Evolutionary conservation across 208 protist genomes (phyloP).

Genomic region (Leishmania mexicana): DNA sequence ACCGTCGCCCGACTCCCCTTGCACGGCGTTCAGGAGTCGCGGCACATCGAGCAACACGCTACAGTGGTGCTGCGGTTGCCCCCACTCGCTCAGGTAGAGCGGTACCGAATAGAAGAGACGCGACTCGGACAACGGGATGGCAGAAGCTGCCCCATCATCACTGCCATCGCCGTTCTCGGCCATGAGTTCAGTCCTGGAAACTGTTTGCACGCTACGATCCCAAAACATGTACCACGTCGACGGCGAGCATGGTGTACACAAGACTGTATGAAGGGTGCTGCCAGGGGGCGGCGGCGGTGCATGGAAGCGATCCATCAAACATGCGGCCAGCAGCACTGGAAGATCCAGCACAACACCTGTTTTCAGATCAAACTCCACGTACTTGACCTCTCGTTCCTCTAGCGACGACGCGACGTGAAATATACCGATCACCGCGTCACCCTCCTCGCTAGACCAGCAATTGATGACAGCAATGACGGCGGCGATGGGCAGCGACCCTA

Average conservation of each 20-base stretch:
- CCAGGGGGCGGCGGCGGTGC: neutral
- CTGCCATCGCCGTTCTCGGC: neutral
- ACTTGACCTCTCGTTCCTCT: constrained; percentile 4
- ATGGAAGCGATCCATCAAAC: constrained; percentile 11
- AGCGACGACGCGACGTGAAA: constrained; percentile 20
- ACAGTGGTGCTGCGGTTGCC: constrained; percentile 25
- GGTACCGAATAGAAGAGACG: constrained; percentile 24
- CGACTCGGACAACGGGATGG: constrained; percentile 12
- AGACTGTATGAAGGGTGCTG: constrained; percentile 12
- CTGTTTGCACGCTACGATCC: constrained; percentile 10
- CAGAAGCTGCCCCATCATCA: neutral
- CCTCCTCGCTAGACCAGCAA: constrained; percentile 18
- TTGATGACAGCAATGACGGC: constrained; percentile 18
- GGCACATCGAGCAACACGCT: constrained; percentile 22
- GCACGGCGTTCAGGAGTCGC: neutral
- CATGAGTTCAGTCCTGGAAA: neutral
- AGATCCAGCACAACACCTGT: neutral
- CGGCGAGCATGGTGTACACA: constrained; percentile 14
- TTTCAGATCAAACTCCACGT: constrained; percentile 25
- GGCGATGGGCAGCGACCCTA: constrained; percentile 44
- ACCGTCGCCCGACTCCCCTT: neutral
- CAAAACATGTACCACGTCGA: constrained; percentile 27
- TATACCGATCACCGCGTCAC: constrained; percentile 11
- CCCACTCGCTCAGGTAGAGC: constrained; percentile 20
- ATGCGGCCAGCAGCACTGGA: neutral